Base-by-base conservation (phyloP, 164 flowering plant genomes). In the Liquidambar formosana region DNA sequence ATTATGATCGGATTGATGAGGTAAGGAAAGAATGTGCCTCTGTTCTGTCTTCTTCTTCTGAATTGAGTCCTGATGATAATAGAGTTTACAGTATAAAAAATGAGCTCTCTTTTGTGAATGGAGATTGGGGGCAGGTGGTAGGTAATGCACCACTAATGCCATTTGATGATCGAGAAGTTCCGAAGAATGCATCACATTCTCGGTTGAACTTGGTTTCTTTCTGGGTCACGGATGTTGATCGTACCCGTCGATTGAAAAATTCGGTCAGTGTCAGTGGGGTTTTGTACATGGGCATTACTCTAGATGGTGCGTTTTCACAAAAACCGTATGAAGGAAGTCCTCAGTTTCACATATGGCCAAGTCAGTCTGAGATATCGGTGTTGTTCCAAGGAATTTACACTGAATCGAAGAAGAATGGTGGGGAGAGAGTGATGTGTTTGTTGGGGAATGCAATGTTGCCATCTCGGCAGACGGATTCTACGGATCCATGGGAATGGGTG, bases 351-450 rank as follows among this genome's bases (percentile, higher is more conserved):
- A 69, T 85, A 33, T 83, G 78, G 82, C 82, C 86, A 2, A 80
- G 91, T 57, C 73, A 79, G 63, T 80, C 93, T 13, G 78, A 73
- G 68, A 81, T 90, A 19, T 61, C 73, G 1, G 71, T 94, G 60
- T 16, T 26, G 8, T 85, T 94, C 64, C 85, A 94, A 82, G 96
- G 98, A 71, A 64, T 90, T 73, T 92, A 90, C 69, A 70, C 80
- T 8, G 98, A 92, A 65, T 77, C 87, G 0, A 65, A 78, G 67
- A 60, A 81, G 47, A 80, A 86, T 72, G 86, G 79, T 15, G 95
- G 96, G 67, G 93, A 86, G 62, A 79, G 84, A 68, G 82, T 82
- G 12, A 25, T 94, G 79, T 94, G 98, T 69, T 74, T 94, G 84
- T 73, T 94, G 72, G 97, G 97, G 53, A 75, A 25, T 56, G 58